These are phyloP conservation scores for Hypoxylon crocopeplum DNA, from an alignment of 495 filamentous ascomycete species.

Conservation along the genomic window DNA sequence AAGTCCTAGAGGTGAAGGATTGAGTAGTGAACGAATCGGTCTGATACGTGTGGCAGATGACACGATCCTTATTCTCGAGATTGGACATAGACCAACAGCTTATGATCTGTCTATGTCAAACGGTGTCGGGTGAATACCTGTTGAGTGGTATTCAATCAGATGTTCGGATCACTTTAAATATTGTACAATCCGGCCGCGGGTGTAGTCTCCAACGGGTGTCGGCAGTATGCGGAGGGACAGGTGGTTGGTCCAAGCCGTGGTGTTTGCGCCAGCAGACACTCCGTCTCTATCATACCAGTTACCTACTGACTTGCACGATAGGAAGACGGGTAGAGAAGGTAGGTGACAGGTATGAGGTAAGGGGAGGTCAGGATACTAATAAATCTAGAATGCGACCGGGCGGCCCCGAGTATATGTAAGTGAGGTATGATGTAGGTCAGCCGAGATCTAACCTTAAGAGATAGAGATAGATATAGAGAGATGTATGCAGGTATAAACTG, in stretches of 20 bases:
- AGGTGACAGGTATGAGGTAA: neutral
- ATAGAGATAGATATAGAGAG: no score
- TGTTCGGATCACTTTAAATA: constrained; percentile 11
- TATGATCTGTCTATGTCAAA: constrained; percentile 18
- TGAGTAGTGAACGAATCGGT: neutral
- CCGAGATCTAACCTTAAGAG: no score
- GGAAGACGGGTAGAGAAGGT: neutral
- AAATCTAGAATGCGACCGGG: constrained; percentile 13
- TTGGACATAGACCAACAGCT: constrained; percentile 8
- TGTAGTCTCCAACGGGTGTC: constrained; percentile 30
- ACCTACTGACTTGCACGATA: no score
- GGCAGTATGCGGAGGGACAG: constrained; percentile 20
- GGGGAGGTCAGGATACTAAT: neutral
- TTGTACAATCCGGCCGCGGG: constrained; percentile 17
- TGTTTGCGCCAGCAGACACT: neutral
- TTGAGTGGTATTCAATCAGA: constrained; percentile 4
- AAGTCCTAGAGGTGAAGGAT: constrained; percentile 4
- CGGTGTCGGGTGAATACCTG: neutral
- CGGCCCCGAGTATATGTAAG: constrained; percentile 21
- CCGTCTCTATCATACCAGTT: neutral
- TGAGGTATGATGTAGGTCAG: neutral
- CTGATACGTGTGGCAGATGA: constrained; percentile 15
- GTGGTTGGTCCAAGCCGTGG: neutral
- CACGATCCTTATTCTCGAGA: constrained; percentile 11
- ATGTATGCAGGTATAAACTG: no score